Conservation (phyloP, 2,329 filamentous ascomycete genomes). For the Beauveria scarabaeidicola region DNA sequence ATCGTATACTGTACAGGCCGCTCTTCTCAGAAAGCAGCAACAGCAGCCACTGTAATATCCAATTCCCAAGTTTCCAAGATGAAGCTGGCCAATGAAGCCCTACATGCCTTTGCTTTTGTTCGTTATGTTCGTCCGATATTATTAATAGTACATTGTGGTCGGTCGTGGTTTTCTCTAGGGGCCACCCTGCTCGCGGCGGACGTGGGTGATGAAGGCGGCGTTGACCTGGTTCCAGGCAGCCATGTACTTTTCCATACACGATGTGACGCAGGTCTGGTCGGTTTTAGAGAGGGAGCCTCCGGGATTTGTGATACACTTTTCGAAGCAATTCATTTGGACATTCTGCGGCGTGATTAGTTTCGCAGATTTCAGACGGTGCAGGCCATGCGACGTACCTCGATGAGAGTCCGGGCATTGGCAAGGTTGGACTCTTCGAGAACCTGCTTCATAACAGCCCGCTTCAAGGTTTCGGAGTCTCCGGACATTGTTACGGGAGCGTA, state of each 20-base stretch:
- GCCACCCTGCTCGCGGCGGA: slow-evolving; percentile 48
- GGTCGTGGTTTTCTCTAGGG: slow-evolving; percentile 4
- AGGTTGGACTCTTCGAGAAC: slow-evolving; percentile 56
- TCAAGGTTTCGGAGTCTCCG: slow-evolving; percentile 47
- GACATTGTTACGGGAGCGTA: slow-evolving; percentile 32
- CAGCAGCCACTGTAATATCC: background rate
- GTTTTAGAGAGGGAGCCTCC: slow-evolving; percentile 55
- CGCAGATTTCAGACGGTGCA: background rate
- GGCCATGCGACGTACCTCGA: slow-evolving; percentile 46
- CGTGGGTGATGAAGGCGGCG: slow-evolving; percentile 54
- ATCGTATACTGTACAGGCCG: slow-evolving; percentile 1
- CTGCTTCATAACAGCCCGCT: slow-evolving; percentile 56
- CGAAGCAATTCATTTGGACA: slow-evolving; percentile 75
- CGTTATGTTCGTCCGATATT: background rate
- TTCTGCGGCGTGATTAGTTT: slow-evolving; percentile 40
- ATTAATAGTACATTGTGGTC: background rate
- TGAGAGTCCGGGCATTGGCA: slow-evolving; percentile 60
- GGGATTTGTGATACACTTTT: slow-evolving; percentile 65
- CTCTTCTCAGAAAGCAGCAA: background rate
- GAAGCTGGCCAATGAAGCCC: background rate
- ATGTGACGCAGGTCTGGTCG: slow-evolving; percentile 63
- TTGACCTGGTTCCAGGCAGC: slow-evolving; percentile 68
- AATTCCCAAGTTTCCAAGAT: background rate
- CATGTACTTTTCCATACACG: slow-evolving; percentile 84
- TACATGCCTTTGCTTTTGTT: background rate